Percentiles rank a stretch among this genome's conserved stretches.
Evolutionary conservation across 345 rosid genomes (phyloP).

Genomic region (Ceriops tagal): DNA sequence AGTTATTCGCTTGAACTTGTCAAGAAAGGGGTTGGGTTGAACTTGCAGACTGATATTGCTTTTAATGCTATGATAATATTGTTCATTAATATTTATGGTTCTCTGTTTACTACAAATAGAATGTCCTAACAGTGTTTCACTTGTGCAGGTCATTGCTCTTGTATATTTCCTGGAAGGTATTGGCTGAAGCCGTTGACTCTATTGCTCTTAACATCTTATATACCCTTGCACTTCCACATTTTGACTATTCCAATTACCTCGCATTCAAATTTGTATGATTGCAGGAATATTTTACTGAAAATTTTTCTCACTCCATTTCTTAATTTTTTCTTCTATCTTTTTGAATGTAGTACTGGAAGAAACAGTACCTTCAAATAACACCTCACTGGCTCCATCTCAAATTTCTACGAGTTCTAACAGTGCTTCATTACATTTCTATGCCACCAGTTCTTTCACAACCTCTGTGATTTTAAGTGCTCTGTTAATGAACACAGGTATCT

Average conservation of each 20-base stretch:
- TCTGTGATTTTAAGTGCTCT: too few species aligned
- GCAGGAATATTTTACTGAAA: constrained; percentile 8
- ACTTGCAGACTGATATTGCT: neutral
- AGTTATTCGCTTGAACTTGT: too few species aligned
- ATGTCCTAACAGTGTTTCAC: constrained; percentile 10
- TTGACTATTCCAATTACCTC: neutral
- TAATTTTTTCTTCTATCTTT: neutral
- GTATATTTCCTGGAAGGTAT: constrained; percentile 76
- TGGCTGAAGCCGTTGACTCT: too few species aligned
- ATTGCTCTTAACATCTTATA: too few species aligned
- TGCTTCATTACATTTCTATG: too few species aligned
- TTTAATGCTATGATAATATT: neutral
- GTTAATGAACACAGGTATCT: too few species aligned
- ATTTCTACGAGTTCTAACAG: too few species aligned
- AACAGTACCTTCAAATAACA: too few species aligned
- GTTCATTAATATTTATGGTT: neutral
- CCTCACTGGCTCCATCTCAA: too few species aligned
- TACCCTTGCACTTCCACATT: neutral
- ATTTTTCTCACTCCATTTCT: neutral
- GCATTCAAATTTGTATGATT: neutral
- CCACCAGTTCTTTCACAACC: too few species aligned
- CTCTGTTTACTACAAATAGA: neutral
- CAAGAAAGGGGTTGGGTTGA: too few species aligned
- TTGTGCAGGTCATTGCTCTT: constrained; percentile 71
- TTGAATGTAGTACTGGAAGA: too few species aligned